Conservation (phyloP, 2,329 filamentous ascomycete genomes). For the Scleromitrula shiraiana region DNA sequence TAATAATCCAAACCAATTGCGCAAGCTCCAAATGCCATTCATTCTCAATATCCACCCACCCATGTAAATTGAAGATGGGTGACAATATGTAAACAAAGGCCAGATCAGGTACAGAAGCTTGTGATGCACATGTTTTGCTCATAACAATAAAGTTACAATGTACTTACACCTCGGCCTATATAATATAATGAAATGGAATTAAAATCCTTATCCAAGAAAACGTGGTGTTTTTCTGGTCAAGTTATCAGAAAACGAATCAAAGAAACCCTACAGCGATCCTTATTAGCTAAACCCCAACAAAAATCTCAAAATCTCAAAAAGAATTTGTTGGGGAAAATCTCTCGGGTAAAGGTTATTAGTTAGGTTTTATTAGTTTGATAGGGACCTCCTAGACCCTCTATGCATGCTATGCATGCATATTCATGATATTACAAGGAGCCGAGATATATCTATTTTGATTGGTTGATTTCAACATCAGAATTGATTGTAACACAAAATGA, state of each 20-base stretch:
- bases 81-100: no score
- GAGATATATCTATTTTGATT: not conserved
- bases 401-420: not conserved
- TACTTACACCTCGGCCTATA: no score
- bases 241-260: not conserved
- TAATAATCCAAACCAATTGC: not conserved
- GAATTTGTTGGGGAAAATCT: slow-evolving; percentile 9
- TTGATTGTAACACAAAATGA: no score
- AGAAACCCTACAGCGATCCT: slow-evolving; percentile 5
- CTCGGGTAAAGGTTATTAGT: not conserved
- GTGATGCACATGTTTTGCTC: no score
- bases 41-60: no score
- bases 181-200: no score
- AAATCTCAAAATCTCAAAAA: not conserved
- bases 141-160: no score
- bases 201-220: no score
- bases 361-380: not conserved
- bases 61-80: not conserved
- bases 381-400: not conserved
- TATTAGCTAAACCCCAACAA: slow-evolving; percentile 4
- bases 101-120: no score
- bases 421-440: not conserved
- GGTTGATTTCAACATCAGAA: slow-evolving; percentile 4
- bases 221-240: not conserved
- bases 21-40: not conserved